Base-by-base conservation (phyloP, 106 monocot genomes). In the Dendrobium nobile region DNA sequence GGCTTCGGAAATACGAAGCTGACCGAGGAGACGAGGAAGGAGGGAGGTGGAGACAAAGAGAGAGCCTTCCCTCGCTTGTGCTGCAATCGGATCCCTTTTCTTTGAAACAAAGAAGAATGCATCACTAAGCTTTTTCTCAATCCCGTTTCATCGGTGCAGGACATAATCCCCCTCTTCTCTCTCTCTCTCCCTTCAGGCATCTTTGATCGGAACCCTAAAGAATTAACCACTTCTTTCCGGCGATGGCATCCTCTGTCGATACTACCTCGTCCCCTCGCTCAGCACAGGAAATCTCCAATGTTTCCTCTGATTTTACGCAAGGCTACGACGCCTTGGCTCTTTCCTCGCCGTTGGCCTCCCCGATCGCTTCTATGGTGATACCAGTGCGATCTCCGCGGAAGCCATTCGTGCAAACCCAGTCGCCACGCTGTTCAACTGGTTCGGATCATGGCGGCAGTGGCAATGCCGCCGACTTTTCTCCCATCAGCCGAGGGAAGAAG, bases 401-500 rank as follows among this genome's bases (percentile, higher is more conserved):
- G 37, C 17, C 47, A 41, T 54, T 77, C 22, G 24, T 72, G 7
- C 40, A 27, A 67, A 24, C 78, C 0, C 27, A 31, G 83, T 20
- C n/a, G 10, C 58, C 59, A 65, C 26, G 44, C 73, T 72, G 28
- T n/a, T 73, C 80, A 10, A 19, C 24, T 54, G 67, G 44, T 1
- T 47, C 55, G 20, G 78, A 72, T 40, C 67, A 33, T 54, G 56
- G 47, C 56, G 54, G 73, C 54, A 43, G 55, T 41, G 48, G 47
- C 73, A 78, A 80, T 81, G 80, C 27, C 40, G 44, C 61, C 28
- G 68, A 59, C 16, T 77, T 58, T 19, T 41, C 80, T 48, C 79
- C 67, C 33, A 31, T 28, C 15, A 31, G 0, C 67, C 72, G 78
- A 40, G 80, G 75, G 79, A 90, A 89, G 77, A 89, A 82, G 75